A percentile compares a stretch with the other conserved stretches of the same genome.
These are phyloP conservation scores for Suhomyces coccinellae DNA, from an alignment of 1,139 yeast species.

Conservation along the genomic window DNA sequence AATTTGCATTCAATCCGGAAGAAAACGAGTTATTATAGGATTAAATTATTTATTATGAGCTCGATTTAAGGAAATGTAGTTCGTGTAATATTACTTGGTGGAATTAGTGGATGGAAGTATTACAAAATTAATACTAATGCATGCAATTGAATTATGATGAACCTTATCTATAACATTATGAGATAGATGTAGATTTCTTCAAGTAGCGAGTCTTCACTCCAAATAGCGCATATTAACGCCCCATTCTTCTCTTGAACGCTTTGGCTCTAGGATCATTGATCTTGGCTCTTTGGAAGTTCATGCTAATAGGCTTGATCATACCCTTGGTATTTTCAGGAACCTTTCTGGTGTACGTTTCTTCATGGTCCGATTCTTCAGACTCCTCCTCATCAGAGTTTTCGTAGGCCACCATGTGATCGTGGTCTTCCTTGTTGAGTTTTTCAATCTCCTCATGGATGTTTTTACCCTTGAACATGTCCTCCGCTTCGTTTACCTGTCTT, in stretches of 20 bases:
- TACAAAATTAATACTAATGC: too few species aligned
- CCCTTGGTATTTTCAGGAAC: slow-evolving; percentile 18
- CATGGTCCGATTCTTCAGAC: slow-evolving; percentile 23
- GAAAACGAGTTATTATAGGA: slow-evolving; percentile 23
- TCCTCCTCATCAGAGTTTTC: slow-evolving; percentile 21
- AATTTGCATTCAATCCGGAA: slow-evolving; percentile 22
- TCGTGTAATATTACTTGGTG: too few species aligned
- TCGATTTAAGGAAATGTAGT: too few species aligned
- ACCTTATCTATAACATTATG: too few species aligned
- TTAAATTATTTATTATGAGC: too few species aligned
- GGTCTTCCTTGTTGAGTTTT: slow-evolving; percentile 28
- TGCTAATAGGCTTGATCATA: slow-evolving; percentile 37
- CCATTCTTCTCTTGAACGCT: slow-evolving; percentile 30
- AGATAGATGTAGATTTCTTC: background rate
- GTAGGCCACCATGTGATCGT: slow-evolving; percentile 22
- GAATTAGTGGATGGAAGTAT: too few species aligned
- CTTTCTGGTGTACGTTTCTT: slow-evolving; percentile 18
- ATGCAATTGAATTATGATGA: too few species aligned
- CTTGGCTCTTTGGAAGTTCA: slow-evolving; percentile 43
- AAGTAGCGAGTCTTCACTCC: background rate
- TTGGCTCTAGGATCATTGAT: slow-evolving; percentile 42
- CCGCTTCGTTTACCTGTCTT: slow-evolving; percentile 23
- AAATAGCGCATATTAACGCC: slow-evolving; percentile 9
- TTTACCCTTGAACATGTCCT: slow-evolving; percentile 32
- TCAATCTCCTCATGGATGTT: slow-evolving; percentile 45